Conservation (phyloP, 768 basidiomycete species). For the Suillus subaureus region DNA sequence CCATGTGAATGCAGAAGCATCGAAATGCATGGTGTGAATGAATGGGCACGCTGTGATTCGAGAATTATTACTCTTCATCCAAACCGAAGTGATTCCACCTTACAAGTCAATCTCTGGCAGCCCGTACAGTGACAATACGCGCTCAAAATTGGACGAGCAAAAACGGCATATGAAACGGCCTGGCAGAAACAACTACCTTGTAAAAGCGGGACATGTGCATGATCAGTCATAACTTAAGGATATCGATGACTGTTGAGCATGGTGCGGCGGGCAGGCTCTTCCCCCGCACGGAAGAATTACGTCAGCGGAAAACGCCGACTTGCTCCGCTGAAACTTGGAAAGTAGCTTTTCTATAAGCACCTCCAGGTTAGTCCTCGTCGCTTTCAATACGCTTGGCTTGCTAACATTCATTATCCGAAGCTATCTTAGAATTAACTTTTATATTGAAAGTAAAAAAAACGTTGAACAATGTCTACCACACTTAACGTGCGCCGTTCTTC, state of each 20-base stretch:
- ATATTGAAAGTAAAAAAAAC: slow-evolving; percentile 16
- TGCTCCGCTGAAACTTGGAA: slow-evolving; percentile 26
- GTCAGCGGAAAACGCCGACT: slow-evolving; percentile 33
- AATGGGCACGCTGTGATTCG: slow-evolving; percentile 53
- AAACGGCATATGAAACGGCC: slow-evolving; percentile 48
- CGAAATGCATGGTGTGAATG: slow-evolving; percentile 62
- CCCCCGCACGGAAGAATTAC: slow-evolving; percentile 20
- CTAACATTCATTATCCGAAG: slow-evolving; percentile 12
- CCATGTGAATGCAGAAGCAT: slow-evolving; percentile 55
- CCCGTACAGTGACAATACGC: slow-evolving; percentile 72
- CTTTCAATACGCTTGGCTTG: too few relatives aligned
- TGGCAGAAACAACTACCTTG: slow-evolving; percentile 64
- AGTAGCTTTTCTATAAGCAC: slow-evolving; percentile 12
- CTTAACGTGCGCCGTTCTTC: slow-evolving; percentile 62
- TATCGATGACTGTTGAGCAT: too few relatives aligned
- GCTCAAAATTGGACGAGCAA: slow-evolving; percentile 51
- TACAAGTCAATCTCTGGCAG: slow-evolving; percentile 66
- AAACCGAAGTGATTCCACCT: slow-evolving; percentile 13
- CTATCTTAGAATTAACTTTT: not conserved
- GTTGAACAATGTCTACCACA: slow-evolving; percentile 64
- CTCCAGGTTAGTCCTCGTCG: slow-evolving; percentile 9
- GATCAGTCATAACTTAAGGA: not conserved
- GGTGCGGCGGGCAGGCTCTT: too few relatives aligned
- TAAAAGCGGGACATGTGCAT: slow-evolving; percentile 21
- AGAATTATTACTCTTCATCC: slow-evolving; percentile 11